Base-by-base conservation (phyloP, 1,284 basidiomycete species). In the Inonotus obliquus region DNA sequence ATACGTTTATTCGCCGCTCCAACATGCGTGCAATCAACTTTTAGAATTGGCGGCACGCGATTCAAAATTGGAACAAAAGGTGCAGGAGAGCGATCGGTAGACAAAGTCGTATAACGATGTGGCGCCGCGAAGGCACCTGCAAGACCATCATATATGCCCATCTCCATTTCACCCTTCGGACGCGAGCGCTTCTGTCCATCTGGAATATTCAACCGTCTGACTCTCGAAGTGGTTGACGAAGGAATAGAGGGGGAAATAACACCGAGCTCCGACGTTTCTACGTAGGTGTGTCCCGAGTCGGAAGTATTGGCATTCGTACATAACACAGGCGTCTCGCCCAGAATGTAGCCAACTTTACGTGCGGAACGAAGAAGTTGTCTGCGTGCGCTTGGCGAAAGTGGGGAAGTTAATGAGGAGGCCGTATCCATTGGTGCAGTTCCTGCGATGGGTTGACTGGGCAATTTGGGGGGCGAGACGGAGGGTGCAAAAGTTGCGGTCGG, bases 331-430 rank as follows among this genome's bases (percentile, higher is more conserved):
- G 71, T 65, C 62, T 75, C 77, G 25, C 76, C 75, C 29, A 81
- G 73, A 45, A 79, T 74, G 51, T 70, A 73, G 65, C 76, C 77
- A 47, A 80, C 67, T 65, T 80, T 80, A 54, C 75, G 70, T 10
- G 75, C 72, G 61, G 79, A 78, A 66, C 74, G 75, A 61, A 79
- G 63, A 54, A 79, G 67, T 65, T 68, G 73, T 63, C 72, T 73
- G 65, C 75, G 77, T 65, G 76, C 73, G 61, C 67, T 66, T 27
- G 72, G 69, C 59, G 73, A 70, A 29, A 76, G 67, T 17, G 74
- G 69, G 66, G 75, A 76, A 13, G 69, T 69, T 21, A 76, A 69
- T 10, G 74, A 71, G n/a, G 48, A 29, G 9, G 49, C 25, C 5
- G 19, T 21, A 19, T 32, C 27, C 21, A 29, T 25, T 23, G 52